phyloP scores from a whole-genome alignment of 441 rosid species.

The Sinapis alba region DNA sequence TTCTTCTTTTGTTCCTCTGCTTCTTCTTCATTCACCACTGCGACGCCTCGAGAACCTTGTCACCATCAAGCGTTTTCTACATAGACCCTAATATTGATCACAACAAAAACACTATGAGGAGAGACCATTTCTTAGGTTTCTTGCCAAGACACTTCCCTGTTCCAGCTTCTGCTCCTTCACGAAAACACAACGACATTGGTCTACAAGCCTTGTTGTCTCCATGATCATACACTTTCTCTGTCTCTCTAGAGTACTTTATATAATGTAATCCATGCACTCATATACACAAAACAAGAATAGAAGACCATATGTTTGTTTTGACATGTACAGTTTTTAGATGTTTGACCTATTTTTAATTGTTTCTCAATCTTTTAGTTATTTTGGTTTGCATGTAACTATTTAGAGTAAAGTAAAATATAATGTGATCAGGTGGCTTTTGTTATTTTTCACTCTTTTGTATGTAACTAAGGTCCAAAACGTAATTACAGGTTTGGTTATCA shows the following conservation, averaged over 20 bases:
- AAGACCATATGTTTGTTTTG: constrained; percentile 21
- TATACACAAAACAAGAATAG: constrained; percentile 4
- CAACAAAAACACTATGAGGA: constrained; percentile 20
- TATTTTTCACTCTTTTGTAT: too few relatives aligned
- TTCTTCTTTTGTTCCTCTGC: constrained; percentile 42
- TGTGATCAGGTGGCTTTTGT: constrained; percentile 17
- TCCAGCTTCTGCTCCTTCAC: constrained; percentile 88
- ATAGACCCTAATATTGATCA: constrained; percentile 45
- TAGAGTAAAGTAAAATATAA: constrained; percentile 13
- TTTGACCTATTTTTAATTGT: constrained; percentile 27
- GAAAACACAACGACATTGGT: constrained; percentile 85
- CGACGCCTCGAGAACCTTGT: constrained; percentile 59
- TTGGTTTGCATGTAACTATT: constrained; percentile 27
- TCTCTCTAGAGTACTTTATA: constrained; percentile 9
- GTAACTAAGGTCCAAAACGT: too few relatives aligned
- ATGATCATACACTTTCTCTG: constrained; percentile 34
- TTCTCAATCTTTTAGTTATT: constrained; percentile 5
- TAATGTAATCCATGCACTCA: constrained; percentile 14
- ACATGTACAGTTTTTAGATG: constrained; percentile 22
- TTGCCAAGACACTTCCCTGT: constrained; percentile 77
- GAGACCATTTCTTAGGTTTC: constrained; percentile 65
- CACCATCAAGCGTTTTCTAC: constrained; percentile 46
- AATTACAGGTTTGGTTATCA: too few relatives aligned
- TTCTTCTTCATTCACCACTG: constrained; percentile 42
- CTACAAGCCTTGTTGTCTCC: constrained; percentile 68